A percentile compares a stretch with the other conserved stretches of the same genome.
Evolutionary conservation across 768 basidiomycete species (phyloP).

Genomic region (Tricholomella constricta): DNA sequence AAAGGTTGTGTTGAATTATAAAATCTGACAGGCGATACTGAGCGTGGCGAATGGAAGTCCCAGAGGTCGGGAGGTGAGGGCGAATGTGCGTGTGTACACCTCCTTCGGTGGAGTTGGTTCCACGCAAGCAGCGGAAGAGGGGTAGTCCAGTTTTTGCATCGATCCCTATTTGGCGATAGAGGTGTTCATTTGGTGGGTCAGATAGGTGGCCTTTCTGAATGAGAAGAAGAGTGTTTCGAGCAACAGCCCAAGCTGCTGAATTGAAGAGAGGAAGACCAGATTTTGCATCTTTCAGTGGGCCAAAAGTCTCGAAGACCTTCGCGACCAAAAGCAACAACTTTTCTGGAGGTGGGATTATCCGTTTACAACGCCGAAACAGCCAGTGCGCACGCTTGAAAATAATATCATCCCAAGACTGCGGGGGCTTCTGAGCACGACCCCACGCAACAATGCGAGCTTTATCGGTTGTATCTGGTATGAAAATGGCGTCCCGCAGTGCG

Average conservation of each 20-base stretch:
- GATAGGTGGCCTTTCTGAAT: constrained; percentile 30
- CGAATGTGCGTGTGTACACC: constrained; percentile 35
- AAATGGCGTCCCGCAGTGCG: constrained; percentile 27
- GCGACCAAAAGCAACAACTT: constrained; percentile 26
- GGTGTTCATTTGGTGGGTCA: constrained; percentile 30
- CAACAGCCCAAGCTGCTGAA: constrained; percentile 28
- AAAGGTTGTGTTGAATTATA: constrained; percentile 24
- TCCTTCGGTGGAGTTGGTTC: constrained; percentile 37
- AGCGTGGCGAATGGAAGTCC: constrained; percentile 22
- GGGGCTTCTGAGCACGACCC: too few species aligned
- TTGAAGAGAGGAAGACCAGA: too few species aligned
- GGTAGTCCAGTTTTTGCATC: constrained; percentile 24
- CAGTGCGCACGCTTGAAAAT: constrained; percentile 19
- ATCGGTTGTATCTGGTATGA: constrained; percentile 25
- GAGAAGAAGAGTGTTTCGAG: constrained; percentile 30
- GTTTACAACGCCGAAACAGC: constrained; percentile 27
- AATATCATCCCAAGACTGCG: constrained; percentile 15
- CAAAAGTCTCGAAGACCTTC: constrained; percentile 28
- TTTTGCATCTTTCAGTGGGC: too few species aligned
- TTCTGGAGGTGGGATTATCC: constrained; percentile 34
- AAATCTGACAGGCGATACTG: constrained; percentile 26
- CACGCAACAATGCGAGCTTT: too few species aligned
- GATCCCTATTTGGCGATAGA: constrained; percentile 20
- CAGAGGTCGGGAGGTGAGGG: constrained; percentile 21
- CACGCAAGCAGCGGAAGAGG: constrained; percentile 28